Evolutionary conservation across 1,284 basidiomycete species (phyloP), one percentile per base, ranked within the genome.

Genomic region (Gymnopus androsaceus): DNA sequence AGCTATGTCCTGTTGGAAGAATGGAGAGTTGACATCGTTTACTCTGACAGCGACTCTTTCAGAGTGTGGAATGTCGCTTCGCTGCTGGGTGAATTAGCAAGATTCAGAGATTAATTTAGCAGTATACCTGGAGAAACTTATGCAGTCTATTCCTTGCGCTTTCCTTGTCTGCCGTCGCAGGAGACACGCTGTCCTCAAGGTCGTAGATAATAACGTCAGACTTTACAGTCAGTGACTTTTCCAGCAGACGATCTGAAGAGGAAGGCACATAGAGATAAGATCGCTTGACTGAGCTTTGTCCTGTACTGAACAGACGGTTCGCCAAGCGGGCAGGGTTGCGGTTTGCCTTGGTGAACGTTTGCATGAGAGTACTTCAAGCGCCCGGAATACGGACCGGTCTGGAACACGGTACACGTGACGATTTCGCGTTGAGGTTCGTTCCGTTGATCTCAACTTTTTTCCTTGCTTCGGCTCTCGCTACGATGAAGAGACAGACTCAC

Each of bases 141-240:
- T 71, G 67, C 3, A 94, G 73, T 19, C 83, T 75, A 2, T 68
- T 65, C 58, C 92, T 76, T 0, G 92, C 90, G 49, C 75, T 72
- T 8, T 68, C 67, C 70, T 94, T 94, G 65, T 87, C 83, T 7
- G 66, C 61, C 2, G 73, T 67, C 14, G 75, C 76, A 7, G 88
- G 87, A 4, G 90, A 77, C 0, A 94, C 84, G 56, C 88, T 90
- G 67, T 94, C 92, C 67, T 94, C 92, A 17, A 94, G 76, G 72
- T 94, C 92, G 66, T 92, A 94, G n/a, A 92, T 86, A 30, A 94
- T 76, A 31, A 87, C 78, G 64, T 94, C 92, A 1, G 91, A 87
- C 1, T 71, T 68, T 9, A 78, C 78, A 8, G 65, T 69, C 36
- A 89, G 75, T 0, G 90, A 91, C 67, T 94, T 94, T 64, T 87